These are phyloP conservation scores for Raphidocelis subcapitata DNA, from an alignment of 139 green algal species.

Conservation along the genomic window DNA sequence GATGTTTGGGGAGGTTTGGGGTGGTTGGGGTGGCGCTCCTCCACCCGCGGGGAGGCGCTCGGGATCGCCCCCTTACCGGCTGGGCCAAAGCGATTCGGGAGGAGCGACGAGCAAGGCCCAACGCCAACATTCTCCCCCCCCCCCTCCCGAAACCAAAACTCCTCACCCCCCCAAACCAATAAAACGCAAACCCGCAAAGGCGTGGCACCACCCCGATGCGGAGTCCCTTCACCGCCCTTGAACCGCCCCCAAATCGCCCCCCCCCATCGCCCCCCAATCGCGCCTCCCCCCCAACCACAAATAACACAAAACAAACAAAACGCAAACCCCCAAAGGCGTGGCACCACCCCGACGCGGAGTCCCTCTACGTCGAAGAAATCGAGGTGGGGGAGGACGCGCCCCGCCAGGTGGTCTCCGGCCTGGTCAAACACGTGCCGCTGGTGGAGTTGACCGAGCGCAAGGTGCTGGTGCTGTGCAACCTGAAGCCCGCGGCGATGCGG, in stretches of 20 bases:
- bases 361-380: slow-evolving; percentile 92
- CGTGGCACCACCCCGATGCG: slow-evolving; percentile 73
- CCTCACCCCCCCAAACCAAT: too few relatives aligned
- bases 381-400: slow-evolving; percentile 73
- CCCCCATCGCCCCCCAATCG: too few relatives aligned
- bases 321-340: slow-evolving; percentile 62
- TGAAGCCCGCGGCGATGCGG: slow-evolving; percentile 94
- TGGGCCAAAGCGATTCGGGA: too few relatives aligned
- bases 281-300: slow-evolving; percentile 30
- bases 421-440: slow-evolving; percentile 91
- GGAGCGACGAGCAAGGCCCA: too few relatives aligned
- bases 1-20: too few relatives aligned
- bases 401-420: slow-evolving; percentile 72
- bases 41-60: too few relatives aligned
- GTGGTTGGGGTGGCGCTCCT: too few relatives aligned
- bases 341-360: slow-evolving; percentile 79
- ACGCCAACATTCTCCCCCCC: too few relatives aligned
- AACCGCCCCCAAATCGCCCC: too few relatives aligned
- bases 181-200: slow-evolving; percentile 67
- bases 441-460: slow-evolving; percentile 64
- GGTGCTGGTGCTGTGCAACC: slow-evolving; percentile 88
- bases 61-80: too few relatives aligned
- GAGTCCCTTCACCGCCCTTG: slow-evolving; percentile 90
- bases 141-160: too few relatives aligned
- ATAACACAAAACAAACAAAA: too few relatives aligned